Conservation (phyloP, 1,284 basidiomycete genomes). For the Lignosus rhinocerotis region DNA sequence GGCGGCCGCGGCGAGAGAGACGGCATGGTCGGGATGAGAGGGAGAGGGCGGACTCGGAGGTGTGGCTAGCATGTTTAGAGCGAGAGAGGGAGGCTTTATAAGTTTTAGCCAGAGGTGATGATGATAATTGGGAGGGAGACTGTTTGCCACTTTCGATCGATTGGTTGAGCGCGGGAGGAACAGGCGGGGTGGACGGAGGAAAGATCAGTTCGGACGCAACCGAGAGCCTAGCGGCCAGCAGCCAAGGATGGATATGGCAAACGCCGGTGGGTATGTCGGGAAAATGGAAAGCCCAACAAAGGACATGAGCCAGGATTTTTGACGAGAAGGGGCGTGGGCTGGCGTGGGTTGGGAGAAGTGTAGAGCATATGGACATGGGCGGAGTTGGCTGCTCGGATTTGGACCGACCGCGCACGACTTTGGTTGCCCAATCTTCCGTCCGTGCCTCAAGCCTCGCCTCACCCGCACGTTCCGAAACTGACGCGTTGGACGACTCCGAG, state of each 20-base stretch:
- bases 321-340: neutral
- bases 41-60: slow-evolving; percentile 4
- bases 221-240: slow-evolving; percentile 18
- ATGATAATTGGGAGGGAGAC: slow-evolving; percentile 1
- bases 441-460: no score
- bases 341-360: neutral
- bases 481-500: no score
- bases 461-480: no score
- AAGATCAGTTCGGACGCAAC: slow-evolving; percentile 18
- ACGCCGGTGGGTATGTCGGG: slow-evolving; percentile 20
- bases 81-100: slow-evolving; percentile 31
- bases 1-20: neutral
- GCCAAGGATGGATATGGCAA: slow-evolving; percentile 24
- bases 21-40: neutral
- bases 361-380: neutral
- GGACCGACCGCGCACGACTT: neutral
- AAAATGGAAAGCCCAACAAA: neutral
- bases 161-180: slow-evolving; percentile 29
- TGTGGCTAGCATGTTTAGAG: slow-evolving; percentile 6
- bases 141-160: slow-evolving; percentile 31
- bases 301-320: neutral
- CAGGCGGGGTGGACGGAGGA: slow-evolving; percentile 5
- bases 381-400: neutral
- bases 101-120: slow-evolving; percentile 25
- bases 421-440: neutral